These are phyloP conservation scores for Schizosaccharomyces octosporus DNA, from an alignment of 805 yeast genomes.

Conservation along the genomic window DNA sequence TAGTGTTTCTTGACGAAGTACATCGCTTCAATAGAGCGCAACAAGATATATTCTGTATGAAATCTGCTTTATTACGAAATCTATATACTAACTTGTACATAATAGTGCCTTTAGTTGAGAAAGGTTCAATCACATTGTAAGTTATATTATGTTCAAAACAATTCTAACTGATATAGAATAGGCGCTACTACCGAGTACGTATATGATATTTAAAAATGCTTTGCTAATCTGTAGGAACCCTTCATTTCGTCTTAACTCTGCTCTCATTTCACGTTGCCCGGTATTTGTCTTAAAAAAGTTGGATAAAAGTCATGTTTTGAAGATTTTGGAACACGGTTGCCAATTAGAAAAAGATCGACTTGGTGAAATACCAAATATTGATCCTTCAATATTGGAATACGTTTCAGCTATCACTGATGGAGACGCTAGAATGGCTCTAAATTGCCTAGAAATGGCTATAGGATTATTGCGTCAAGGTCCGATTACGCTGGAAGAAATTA, in stretches of 20 bases:
- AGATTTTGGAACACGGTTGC: slow-evolving; percentile 30
- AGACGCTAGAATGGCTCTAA: slow-evolving; percentile 66
- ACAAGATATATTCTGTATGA: slow-evolving; percentile 44
- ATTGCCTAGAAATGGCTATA: slow-evolving; percentile 38
- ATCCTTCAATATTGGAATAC: slow-evolving; percentile 30
- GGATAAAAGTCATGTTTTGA: slow-evolving; percentile 22
- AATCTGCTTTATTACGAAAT: background rate
- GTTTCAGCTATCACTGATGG: slow-evolving; percentile 60
- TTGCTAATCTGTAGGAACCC: slow-evolving; percentile 27
- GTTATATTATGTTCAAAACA: background rate
- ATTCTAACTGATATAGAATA: slow-evolving; percentile 15
- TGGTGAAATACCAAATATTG: background rate
- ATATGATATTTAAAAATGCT: background rate
- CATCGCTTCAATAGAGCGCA: slow-evolving; percentile 70
- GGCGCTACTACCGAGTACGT: slow-evolving; percentile 80
- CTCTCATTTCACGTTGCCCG: slow-evolving; percentile 63
- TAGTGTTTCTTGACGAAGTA: slow-evolving; percentile 75
- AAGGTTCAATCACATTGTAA: slow-evolving; percentile 44
- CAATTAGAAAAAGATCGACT: background rate
- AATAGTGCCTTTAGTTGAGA: slow-evolving; percentile 49
- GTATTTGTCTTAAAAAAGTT: slow-evolving; percentile 44
- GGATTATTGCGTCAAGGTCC: slow-evolving; percentile 5
- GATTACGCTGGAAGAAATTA: slow-evolving; percentile 11
- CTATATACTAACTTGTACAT: background rate
- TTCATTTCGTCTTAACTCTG: slow-evolving; percentile 53